Evolutionary conservation across 1,284 basidiomycete genomes (phyloP).

Genomic region (Irpex lacteus): DNA sequence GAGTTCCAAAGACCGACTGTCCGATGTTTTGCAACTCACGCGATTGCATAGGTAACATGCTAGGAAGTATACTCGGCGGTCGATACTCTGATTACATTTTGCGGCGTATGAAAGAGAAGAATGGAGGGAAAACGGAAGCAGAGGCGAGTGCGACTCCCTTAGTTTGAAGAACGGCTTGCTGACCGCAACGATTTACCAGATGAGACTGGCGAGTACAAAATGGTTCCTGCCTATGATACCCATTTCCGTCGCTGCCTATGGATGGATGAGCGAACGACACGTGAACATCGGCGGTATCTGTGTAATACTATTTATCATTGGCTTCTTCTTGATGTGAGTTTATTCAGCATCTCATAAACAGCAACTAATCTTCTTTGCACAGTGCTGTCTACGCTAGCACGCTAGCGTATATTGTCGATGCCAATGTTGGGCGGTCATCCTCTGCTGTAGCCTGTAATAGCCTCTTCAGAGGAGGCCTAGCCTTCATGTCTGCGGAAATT

Average conservation of each 20-base stretch:
- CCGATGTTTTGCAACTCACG: not conserved
- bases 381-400: slow-evolving; percentile 45
- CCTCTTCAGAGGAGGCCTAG: slow-evolving; percentile 64
- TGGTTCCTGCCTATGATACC: slow-evolving; percentile 56
- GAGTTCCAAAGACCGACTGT: slow-evolving; percentile 16
- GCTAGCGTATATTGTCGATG: slow-evolving; percentile 75
- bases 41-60: slow-evolving; percentile 48
- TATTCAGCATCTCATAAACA: not conserved
- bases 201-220: slow-evolving; percentile 68
- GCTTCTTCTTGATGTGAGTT: slow-evolving; percentile 69
- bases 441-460: slow-evolving; percentile 73
- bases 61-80: slow-evolving; percentile 75
- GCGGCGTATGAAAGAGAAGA: slow-evolving; percentile 49
- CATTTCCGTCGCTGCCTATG: slow-evolving; percentile 64
- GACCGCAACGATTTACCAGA: slow-evolving; percentile 25
- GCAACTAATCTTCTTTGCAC: not conserved
- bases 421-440: slow-evolving; percentile 71
- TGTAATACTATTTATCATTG: slow-evolving; percentile 60
- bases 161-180: not conserved
- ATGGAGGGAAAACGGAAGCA: slow-evolving; percentile 60
- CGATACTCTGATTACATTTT: slow-evolving; percentile 73
- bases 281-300: slow-evolving; percentile 63
- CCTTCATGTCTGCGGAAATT: slow-evolving; percentile 69
- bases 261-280: slow-evolving; percentile 70
- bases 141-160: slow-evolving; percentile 45